Conservation (phyloP, 2,329 filamentous ascomycete genomes). For the Botryotinia calthae region DNA sequence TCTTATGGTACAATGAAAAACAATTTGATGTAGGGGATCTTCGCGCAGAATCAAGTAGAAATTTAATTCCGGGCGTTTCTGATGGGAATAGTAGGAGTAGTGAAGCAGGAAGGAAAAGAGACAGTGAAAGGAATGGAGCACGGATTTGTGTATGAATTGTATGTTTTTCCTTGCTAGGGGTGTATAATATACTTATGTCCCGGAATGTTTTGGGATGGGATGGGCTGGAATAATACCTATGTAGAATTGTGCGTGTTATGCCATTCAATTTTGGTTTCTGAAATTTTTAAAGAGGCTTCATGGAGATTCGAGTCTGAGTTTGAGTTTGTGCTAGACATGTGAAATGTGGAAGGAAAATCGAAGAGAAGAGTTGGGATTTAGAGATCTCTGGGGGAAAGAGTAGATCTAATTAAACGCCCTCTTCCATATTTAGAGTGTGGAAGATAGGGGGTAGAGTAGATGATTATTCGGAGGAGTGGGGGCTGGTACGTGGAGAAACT, state of each 20-base stretch:
- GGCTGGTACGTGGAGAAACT: too few relatives aligned
- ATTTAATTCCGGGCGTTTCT: not conserved
- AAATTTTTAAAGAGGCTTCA: not conserved
- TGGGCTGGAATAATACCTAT: not conserved
- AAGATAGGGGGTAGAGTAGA: not conserved
- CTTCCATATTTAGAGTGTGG: not conserved
- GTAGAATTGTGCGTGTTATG: not conserved
- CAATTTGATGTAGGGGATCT: not conserved
- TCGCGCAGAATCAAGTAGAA: not conserved
- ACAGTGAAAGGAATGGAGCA: not conserved
- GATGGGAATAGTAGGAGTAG: not conserved
- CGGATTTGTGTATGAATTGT: slow-evolving; percentile 4
- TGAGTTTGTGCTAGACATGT: not conserved
- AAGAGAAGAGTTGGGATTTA: not conserved
- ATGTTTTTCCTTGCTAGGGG: slow-evolving; percentile 2
- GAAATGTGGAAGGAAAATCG: not conserved
- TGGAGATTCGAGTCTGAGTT: not conserved
- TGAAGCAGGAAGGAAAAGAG: not conserved
- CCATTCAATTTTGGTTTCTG: not conserved
- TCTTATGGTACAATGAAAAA: not conserved
- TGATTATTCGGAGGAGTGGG: not conserved
- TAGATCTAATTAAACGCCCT: fast-evolving
- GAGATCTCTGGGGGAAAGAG: not conserved
- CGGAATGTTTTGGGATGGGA: not conserved
- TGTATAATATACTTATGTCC: not conserved